Conservation (phyloP, 2,329 filamentous ascomycete species). For the Penicillium sp. region DNA sequence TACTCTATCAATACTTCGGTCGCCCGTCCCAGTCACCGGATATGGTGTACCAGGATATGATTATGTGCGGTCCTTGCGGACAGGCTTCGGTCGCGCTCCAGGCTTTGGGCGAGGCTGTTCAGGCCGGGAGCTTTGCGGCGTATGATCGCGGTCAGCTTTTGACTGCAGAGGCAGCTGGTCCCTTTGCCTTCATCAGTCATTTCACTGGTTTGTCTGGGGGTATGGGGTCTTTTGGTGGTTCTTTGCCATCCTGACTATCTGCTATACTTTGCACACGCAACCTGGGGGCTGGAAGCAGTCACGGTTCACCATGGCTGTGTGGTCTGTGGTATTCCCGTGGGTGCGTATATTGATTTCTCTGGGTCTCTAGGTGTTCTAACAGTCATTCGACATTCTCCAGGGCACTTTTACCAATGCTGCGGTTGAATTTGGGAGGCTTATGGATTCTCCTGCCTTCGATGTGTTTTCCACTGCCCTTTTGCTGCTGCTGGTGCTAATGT, state of each 20-base stretch:
- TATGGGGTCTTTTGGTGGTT: conserved; percentile 44
- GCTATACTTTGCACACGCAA: conserved; percentile 25
- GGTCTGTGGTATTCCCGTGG: conserved; percentile 43
- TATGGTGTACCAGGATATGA: conserved; percentile 40
- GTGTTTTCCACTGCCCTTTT: conserved; percentile 40
- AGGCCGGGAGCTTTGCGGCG: conserved; percentile 29
- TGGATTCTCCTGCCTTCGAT: conserved; percentile 40
- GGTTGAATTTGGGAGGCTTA: conserved; percentile 36
- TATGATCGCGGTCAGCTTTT: conserved; percentile 37
- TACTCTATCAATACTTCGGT: conserved; percentile 34
- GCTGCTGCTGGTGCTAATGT: conserved; percentile 36
- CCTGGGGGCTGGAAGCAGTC: conserved; percentile 19
- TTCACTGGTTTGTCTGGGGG: conserved; percentile 42
- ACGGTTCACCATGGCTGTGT: conserved; percentile 32
- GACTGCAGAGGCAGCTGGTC: conserved; percentile 29
- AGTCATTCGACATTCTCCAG: conserved; percentile 16
- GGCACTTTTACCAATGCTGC: conserved; percentile 42
- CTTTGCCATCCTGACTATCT: conserved; percentile 39
- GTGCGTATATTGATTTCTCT: conserved; percentile 23
- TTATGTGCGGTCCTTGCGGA: conserved; percentile 41
- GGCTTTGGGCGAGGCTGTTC: conserved; percentile 35
- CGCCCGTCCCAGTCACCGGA: conserved; percentile 19
- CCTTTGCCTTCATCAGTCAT: conserved; percentile 35
- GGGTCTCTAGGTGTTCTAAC: not conserved
- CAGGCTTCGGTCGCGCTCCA: conserved; percentile 43